Evolutionary conservation across 2,329 filamentous ascomycete genomes (phyloP).

Genomic region (Cadophora sp.): DNA sequence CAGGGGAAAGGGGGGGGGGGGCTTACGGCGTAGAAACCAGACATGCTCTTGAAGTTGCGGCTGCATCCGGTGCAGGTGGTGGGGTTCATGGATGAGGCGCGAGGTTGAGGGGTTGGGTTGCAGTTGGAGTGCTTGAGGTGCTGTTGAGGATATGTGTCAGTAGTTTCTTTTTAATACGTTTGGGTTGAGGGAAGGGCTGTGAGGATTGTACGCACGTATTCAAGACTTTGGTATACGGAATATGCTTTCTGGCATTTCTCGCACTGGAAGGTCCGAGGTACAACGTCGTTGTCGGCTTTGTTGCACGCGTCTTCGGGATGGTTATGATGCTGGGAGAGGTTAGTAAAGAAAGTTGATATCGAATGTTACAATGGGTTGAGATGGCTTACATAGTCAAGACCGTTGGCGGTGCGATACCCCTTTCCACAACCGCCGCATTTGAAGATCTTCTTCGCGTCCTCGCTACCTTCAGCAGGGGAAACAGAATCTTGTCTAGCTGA

Average conservation of each 20-base stretch:
- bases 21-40: not conserved
- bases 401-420: not conserved
- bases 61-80: not conserved
- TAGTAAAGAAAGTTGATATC: not conserved
- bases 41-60: not conserved
- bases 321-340: not conserved
- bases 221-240: not conserved
- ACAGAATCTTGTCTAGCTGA: not conserved
- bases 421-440: slow-evolving; percentile 22
- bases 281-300: not conserved
- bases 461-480: not conserved
- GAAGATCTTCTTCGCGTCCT: not conserved
- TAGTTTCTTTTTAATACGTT: not conserved
- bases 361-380: not conserved
- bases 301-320: not conserved
- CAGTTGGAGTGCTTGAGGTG: slow-evolving; percentile 3
- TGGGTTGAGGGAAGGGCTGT: not conserved
- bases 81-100: not conserved
- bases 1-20: slow-evolving; percentile 24
- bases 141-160: not conserved
- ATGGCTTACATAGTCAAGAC: slow-evolving; percentile 7
- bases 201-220: slow-evolving; percentile 3
- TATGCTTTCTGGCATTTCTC: slow-evolving; percentile 6
- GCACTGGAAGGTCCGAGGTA: not conserved
- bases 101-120: not conserved